phyloP scores from a whole-genome alignment of 1,284 basidiomycete genomes.

The Irpex rosettiformis region DNA sequence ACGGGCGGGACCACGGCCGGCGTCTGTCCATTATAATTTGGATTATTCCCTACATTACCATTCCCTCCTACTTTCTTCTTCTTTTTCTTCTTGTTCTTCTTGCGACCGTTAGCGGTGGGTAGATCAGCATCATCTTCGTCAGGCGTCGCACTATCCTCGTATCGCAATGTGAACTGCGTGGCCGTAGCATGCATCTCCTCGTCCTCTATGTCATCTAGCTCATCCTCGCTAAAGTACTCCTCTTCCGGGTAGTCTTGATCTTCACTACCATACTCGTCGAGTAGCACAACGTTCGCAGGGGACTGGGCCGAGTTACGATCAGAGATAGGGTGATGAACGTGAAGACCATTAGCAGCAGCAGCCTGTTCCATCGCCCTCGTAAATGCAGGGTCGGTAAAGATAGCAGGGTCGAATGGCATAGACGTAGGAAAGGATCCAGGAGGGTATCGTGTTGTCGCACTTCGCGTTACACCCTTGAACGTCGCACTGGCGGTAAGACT shows the following conservation, averaged over 20 bases:
- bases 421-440: slow-evolving; percentile 28
- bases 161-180: slow-evolving; percentile 39
- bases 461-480: slow-evolving; percentile 21
- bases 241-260: slow-evolving; percentile 44
- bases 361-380: slow-evolving; percentile 49
- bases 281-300: slow-evolving; percentile 37
- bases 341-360: slow-evolving; percentile 39
- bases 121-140: neutral
- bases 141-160: slow-evolving; percentile 27
- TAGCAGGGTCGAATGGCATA: slow-evolving; percentile 49
- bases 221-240: slow-evolving; percentile 45
- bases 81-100: slow-evolving; percentile 36
- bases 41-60: slow-evolving; percentile 28
- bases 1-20: slow-evolving; percentile 28
- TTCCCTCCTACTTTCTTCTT: slow-evolving; percentile 25
- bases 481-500: slow-evolving; percentile 18
- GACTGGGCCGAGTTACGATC: slow-evolving; percentile 12
- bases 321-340: slow-evolving; percentile 18
- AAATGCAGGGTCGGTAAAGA: slow-evolving; percentile 54
- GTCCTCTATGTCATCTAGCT: slow-evolving; percentile 41
- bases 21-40: slow-evolving; percentile 8
- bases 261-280: slow-evolving; percentile 43
- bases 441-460: slow-evolving; percentile 29
- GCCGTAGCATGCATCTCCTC: slow-evolving; percentile 30
- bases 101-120: slow-evolving; percentile 12